Evolutionary conservation across 176 grass and related monocot genomes (phyloP), one percentile per base, ranked within the genome.

Genomic region (Musa itinerans): DNA sequence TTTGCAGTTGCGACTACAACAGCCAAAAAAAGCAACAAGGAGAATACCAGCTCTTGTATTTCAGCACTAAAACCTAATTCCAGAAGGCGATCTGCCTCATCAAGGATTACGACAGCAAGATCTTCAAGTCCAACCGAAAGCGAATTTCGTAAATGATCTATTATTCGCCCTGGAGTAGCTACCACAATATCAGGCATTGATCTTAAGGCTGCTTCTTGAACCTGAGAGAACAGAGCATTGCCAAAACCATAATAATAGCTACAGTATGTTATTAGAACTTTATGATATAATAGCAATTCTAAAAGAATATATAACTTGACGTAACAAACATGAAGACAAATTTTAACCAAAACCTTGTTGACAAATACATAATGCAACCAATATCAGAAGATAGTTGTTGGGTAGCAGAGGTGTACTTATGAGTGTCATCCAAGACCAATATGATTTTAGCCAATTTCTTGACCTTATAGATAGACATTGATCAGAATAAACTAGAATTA

Each of bases 111-210:
- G 87, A 98, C 84, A 74, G 94, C 83, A 73, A 91, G 90, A 84
- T 98, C 90, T 87, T 98, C 90, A 64, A 98, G 82, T 11, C 94
- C 94, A 84, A 98, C 86, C 50, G 94, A 98, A 63, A 93, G 62
- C 61, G 90, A 89, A 78, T 98, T 98, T 10, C 88, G 79, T 61
- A 98, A 51, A 87, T 98, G 94, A 82, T 98, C 94, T 72, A 98
- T 93, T 82, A 98, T 91, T 80, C 94, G 79, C 19, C 94, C 94
- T 78, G 94, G 94, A 78, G 94, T 98, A 16, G 90, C 90, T 69
- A 97, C 94, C 51, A 97, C 94, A 64, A 97, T 97, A 76, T 97
- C 94, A 87, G 94, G 94, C 86, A 90, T 90, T 59, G 94, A 93
- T 81, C 94, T 93, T 77, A 97, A 82, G 43, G 88, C 90, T 58